phyloP scores from a whole-genome alignment of 139 green algal species.

The Klebsormidium nitens region DNA sequence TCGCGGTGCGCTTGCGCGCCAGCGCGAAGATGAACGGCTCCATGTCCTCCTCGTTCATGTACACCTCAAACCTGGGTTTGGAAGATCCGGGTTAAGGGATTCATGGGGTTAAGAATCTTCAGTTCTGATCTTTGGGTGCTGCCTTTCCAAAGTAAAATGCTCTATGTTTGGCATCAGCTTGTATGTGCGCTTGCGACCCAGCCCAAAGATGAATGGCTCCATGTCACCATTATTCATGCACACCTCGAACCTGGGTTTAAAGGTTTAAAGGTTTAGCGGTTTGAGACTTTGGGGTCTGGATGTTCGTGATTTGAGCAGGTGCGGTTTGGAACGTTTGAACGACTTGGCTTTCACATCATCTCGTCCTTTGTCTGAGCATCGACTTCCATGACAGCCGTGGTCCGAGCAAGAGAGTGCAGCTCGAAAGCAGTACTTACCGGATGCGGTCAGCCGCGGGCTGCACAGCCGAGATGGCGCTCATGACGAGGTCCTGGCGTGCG shows the following conservation, averaged over 20 bases:
- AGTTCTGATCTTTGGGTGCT: not conserved
- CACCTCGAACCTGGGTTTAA: slow-evolving; percentile 28
- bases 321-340: too few relatives aligned
- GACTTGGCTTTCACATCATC: too few relatives aligned
- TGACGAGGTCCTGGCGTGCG: slow-evolving; percentile 33
- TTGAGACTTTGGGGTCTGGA: not conserved
- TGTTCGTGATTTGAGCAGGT: too few relatives aligned
- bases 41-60: slow-evolving; percentile 43
- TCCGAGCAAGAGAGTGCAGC: too few relatives aligned
- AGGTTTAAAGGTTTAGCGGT: not conserved
- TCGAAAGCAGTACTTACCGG: too few relatives aligned
- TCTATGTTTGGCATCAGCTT: not conserved
- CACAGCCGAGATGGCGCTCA: too few relatives aligned
- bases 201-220: slow-evolving; percentile 35
- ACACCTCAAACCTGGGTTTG: slow-evolving; percentile 29
- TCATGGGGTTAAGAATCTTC: too few relatives aligned
- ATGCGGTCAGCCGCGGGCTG: too few relatives aligned
- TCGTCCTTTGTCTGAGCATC: too few relatives aligned
- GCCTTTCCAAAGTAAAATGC: not conserved
- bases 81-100: not conserved
- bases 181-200: not conserved
- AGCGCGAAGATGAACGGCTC: slow-evolving; percentile 36
- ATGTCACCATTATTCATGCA: slow-evolving; percentile 41
- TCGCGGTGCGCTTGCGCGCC: not conserved
- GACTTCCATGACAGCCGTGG: too few relatives aligned